Evolutionary conservation across 2,329 filamentous ascomycete genomes (phyloP).

Genomic region (Trematosphaeria pertusa): DNA sequence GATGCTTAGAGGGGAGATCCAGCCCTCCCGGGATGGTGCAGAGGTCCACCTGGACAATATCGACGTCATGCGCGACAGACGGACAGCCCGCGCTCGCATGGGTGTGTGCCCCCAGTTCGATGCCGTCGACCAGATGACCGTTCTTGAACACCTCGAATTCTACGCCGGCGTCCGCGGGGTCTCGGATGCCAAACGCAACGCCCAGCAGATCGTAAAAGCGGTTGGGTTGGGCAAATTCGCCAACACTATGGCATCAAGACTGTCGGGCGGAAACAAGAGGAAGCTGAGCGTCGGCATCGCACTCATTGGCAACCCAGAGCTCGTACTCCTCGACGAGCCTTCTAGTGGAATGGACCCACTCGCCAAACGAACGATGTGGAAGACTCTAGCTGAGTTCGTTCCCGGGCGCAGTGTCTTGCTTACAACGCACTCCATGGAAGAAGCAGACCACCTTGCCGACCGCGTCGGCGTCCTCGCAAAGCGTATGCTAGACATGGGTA

Average conservation of each 20-base stretch:
- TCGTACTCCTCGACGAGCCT: slow-evolving; percentile 85
- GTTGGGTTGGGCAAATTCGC: slow-evolving; percentile 76
- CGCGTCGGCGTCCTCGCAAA: slow-evolving; percentile 82
- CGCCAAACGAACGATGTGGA: slow-evolving; percentile 89
- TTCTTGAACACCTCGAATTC: slow-evolving; percentile 81
- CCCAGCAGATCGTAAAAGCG: slow-evolving; percentile 73
- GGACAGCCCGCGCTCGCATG: slow-evolving; percentile 73
- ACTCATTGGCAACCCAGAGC: slow-evolving; percentile 85
- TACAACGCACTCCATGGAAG: slow-evolving; percentile 92
- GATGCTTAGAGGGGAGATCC: slow-evolving; percentile 81
- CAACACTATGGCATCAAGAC: slow-evolving; percentile 73
- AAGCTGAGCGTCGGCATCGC: slow-evolving; percentile 87
- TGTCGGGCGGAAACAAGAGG: slow-evolving; percentile 87
- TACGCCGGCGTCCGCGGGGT: slow-evolving; percentile 84
- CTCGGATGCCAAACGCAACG: slow-evolving; percentile 74
- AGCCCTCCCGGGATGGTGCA: slow-evolving; percentile 69
- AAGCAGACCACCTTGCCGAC: slow-evolving; percentile 82
- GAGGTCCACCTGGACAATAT: slow-evolving; percentile 78
- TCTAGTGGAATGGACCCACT: slow-evolving; percentile 86
- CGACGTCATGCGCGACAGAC: slow-evolving; percentile 71
- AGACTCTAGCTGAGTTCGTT: slow-evolving; percentile 73
- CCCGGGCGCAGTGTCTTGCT: slow-evolving; percentile 77
- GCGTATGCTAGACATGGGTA: slow-evolving; percentile 73
- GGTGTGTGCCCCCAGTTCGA: slow-evolving; percentile 79
- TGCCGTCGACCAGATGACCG: slow-evolving; percentile 87